Conservation (phyloP, 2,329 filamentous ascomycete genomes). For the Microsporum canis region DNA sequence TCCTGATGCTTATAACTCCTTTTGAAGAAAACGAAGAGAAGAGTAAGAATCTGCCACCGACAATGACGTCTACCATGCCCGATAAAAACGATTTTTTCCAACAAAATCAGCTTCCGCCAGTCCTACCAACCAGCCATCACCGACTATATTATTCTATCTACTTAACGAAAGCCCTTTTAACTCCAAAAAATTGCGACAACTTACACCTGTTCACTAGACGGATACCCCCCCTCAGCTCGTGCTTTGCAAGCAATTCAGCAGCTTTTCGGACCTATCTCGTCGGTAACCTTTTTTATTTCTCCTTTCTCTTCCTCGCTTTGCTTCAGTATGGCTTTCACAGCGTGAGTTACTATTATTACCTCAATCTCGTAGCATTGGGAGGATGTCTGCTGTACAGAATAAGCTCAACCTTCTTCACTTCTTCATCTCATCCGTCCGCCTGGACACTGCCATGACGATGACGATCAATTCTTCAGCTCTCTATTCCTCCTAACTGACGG, state of each 20-base stretch:
- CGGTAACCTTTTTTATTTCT: background rate
- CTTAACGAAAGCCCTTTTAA: background rate
- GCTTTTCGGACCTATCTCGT: conserved; percentile 2
- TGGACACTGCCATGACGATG: background rate
- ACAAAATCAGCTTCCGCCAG: background rate
- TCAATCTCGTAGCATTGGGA: background rate
- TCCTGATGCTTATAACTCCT: conserved; percentile 9
- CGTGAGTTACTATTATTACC: background rate
- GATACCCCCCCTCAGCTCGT: background rate
- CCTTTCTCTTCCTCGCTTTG: background rate
- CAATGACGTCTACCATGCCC: background rate
- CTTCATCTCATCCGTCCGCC: background rate
- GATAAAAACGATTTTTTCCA: background rate
- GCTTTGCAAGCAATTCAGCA: background rate
- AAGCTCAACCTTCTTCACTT: conserved; percentile 1
- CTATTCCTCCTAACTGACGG: background rate
- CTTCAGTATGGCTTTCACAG: background rate
- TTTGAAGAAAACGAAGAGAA: background rate
- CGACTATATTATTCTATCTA: background rate
- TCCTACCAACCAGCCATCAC: background rate
- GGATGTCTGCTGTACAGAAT: background rate
- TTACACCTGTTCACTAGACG: conserved; percentile 1
- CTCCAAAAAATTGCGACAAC: background rate
- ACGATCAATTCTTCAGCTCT: background rate
- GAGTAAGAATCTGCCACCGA: conserved; percentile 2